phyloP scores from a whole-genome alignment of 441 rosid species.

The Raphanus hybrid region DNA sequence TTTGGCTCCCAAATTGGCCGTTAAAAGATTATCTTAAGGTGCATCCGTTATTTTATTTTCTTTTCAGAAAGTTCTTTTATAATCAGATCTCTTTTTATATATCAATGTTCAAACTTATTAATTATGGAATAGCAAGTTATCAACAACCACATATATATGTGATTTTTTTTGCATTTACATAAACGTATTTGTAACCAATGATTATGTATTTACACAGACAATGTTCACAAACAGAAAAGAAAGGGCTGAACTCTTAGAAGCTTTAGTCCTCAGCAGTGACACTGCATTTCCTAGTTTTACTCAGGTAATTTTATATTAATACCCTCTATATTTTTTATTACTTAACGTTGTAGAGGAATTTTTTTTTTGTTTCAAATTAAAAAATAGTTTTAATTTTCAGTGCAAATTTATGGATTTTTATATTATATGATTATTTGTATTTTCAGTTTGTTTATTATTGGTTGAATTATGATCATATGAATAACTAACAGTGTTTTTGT shows the following conservation, averaged over 20 bases:
- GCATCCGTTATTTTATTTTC: neutral
- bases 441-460: too few species aligned
- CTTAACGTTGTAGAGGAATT: too few species aligned
- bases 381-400: too few species aligned
- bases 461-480: too few species aligned
- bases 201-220: slow-evolving; percentile 9
- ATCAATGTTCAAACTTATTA: neutral
- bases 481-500: too few species aligned
- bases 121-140: neutral
- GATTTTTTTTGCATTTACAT: neutral
- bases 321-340: too few species aligned
- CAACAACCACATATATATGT: neutral
- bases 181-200: neutral
- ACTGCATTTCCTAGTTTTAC: slow-evolving; percentile 53
- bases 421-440: too few species aligned
- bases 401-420: too few species aligned
- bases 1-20: slow-evolving; percentile 78
- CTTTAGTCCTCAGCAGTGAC: slow-evolving; percentile 59
- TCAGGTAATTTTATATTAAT: slow-evolving; percentile 46
- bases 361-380: too few species aligned
- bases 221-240: slow-evolving; percentile 53
- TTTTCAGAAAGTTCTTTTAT: neutral
- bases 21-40: slow-evolving; percentile 80
- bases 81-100: neutral
- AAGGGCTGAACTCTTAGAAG: slow-evolving; percentile 72